These are phyloP conservation scores for Rostrohypoxylon terebratum DNA, from an alignment of 495 filamentous ascomycete species.

Conservation along the genomic window DNA sequence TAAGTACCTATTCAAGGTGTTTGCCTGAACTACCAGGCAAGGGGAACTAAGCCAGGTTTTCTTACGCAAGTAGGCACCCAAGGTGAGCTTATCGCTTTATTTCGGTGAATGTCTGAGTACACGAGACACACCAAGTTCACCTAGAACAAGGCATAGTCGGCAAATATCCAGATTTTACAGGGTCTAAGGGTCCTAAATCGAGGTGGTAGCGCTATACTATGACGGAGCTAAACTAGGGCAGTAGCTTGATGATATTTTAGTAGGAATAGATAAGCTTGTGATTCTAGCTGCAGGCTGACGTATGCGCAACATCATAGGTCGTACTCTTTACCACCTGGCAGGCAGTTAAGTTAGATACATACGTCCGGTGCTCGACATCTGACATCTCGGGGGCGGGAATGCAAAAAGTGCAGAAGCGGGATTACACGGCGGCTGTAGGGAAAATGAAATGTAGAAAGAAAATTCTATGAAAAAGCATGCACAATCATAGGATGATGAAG, in stretches of 20 bases:
- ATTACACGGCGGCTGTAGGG: not conserved
- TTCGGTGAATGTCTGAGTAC: not conserved
- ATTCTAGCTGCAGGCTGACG: conserved; percentile 46
- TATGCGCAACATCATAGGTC: conserved; percentile 42
- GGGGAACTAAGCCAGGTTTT: not conserved
- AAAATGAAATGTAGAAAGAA: not conserved
- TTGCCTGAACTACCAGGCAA: not conserved
- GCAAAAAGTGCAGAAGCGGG: conserved; percentile 20
- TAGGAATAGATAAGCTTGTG: conserved; percentile 12
- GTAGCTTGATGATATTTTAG: conserved; percentile 14
- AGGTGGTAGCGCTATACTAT: conserved; percentile 24
- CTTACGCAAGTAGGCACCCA: not conserved
- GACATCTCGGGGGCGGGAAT: conserved; percentile 34
- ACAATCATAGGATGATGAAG: not conserved
- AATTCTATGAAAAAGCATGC: not conserved
- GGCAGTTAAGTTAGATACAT: too few relatives aligned
- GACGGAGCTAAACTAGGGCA: conserved; percentile 37
- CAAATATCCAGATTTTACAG: conserved; percentile 2
- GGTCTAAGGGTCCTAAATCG: conserved; percentile 28
- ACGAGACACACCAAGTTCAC: not conserved
- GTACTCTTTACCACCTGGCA: not conserved
- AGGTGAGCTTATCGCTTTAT: not conserved
- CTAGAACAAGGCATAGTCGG: conserved; percentile 5
- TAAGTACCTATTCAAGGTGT: not conserved
- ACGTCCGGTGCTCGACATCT: not conserved